Percentiles rank a stretch among this genome's conserved stretches.
Evolutionary conservation across 148 eudicot species (phyloP).

Genomic region (Dianthus caryophyllus): DNA sequence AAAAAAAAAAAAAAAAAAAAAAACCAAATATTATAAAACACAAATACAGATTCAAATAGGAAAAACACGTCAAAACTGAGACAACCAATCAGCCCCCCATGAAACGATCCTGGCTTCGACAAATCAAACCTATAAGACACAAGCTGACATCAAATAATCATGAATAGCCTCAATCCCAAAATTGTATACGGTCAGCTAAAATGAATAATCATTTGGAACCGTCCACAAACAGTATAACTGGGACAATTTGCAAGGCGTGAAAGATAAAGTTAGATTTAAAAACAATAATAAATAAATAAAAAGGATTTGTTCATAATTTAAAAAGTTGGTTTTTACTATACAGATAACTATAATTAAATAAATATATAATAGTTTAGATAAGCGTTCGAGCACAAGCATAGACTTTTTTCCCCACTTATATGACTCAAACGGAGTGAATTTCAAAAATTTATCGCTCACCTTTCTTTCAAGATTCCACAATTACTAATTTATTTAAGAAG

Average conservation of each 20-base stretch:
- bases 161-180: no score
- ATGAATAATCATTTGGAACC: no score
- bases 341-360: no score
- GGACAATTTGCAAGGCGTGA: no score
- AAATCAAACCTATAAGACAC: conserved; percentile 5
- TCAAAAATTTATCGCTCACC: background rate
- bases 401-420: background rate
- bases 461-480: background rate
- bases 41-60: background rate
- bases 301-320: no score
- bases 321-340: no score
- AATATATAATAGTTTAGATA: no score
- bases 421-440: background rate
- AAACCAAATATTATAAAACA: no score
- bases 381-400: background rate
- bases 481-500: background rate
- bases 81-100: background rate
- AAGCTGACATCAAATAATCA: background rate
- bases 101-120: background rate
- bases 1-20: background rate
- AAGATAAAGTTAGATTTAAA: no score
- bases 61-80: background rate
- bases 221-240: no score
- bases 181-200: no score
- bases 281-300: no score